A percentile compares a stretch with the other conserved stretches of the same genome.
These are phyloP conservation scores for Alternaria metachromatica DNA, from an alignment of 2,329 filamentous ascomycete genomes.

Conservation along the genomic window DNA sequence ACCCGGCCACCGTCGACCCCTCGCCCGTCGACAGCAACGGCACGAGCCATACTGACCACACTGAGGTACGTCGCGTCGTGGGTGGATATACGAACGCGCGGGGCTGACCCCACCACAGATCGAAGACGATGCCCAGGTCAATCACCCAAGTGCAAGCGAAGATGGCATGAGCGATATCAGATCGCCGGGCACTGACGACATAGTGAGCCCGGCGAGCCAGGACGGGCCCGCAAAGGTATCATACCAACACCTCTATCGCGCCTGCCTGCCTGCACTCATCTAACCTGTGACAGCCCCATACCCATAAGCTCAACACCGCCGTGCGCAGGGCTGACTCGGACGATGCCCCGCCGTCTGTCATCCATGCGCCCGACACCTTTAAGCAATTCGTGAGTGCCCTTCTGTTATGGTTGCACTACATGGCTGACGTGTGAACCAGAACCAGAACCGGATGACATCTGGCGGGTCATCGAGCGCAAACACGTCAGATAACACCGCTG, in stretches of 20 bases:
- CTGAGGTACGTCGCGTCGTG: constrained; percentile 59
- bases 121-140: constrained; percentile 76
- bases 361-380: constrained; percentile 87
- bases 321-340: constrained; percentile 62
- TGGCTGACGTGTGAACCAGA: constrained; percentile 41
- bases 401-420: constrained; percentile 34
- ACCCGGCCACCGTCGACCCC: constrained; percentile 73
- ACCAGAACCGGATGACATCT: constrained; percentile 41
- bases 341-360: constrained; percentile 86
- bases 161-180: constrained; percentile 49
- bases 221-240: constrained; percentile 40
- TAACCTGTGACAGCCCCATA: constrained; percentile 42
- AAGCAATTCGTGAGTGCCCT: constrained; percentile 70
- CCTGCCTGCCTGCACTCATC: constrained; percentile 4
- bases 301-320: constrained; percentile 56
- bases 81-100: constrained; percentile 1
- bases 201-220: constrained; percentile 44
- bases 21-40: constrained; percentile 87
- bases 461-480: constrained; percentile 39
- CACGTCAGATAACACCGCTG: constrained; percentile 45
- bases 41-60: constrained; percentile 80
- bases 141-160: constrained; percentile 50
- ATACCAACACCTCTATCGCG: neutral
- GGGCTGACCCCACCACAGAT: constrained; percentile 56
- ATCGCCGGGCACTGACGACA: constrained; percentile 46